Percentiles rank a stretch among this genome's conserved stretches.
Conservation (phyloP, 495 filamentous ascomycete genomes). For the Neurospora intermedia region DNA sequence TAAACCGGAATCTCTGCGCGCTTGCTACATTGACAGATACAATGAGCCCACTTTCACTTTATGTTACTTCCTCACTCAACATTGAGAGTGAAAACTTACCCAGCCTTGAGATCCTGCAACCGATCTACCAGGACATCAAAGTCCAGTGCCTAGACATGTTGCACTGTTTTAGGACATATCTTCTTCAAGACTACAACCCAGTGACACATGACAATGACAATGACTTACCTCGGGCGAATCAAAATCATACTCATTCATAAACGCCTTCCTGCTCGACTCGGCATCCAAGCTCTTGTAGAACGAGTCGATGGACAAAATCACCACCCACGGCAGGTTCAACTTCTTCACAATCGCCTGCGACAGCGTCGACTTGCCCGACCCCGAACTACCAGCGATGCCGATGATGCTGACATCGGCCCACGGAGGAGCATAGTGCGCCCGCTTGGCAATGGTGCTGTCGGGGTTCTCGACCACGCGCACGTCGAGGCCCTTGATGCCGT, state of each 20-base stretch:
- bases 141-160: conserved; percentile 57
- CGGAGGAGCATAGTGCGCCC: conserved; percentile 76
- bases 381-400: conserved; percentile 88
- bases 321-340: conserved; percentile 91
- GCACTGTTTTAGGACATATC: neutral
- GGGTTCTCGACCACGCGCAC: conserved; percentile 7
- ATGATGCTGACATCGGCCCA: conserved; percentile 94
- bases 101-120: conserved; percentile 75
- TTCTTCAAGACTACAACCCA: too few relatives aligned
- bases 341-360: conserved; percentile 83
- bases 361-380: conserved; percentile 94
- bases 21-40: conserved; percentile 44
- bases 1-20: conserved; percentile 90
- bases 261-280: conserved; percentile 66
- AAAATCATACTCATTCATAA: conserved; percentile 89
- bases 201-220: too few relatives aligned
- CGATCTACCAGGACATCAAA: conserved; percentile 81
- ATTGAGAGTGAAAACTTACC: conserved; percentile 52
- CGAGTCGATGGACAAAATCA: conserved; percentile 94
- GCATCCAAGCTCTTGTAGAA: conserved; percentile 81
- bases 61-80: neutral
- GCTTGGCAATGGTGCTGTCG: conserved; percentile 29
- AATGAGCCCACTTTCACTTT: neutral
- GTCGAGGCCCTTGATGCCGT: conserved; percentile 1
- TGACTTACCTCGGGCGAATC: conserved; percentile 64